Base-by-base conservation (phyloP, 441 rosid genomes). In the Pelargonium australe region DNA sequence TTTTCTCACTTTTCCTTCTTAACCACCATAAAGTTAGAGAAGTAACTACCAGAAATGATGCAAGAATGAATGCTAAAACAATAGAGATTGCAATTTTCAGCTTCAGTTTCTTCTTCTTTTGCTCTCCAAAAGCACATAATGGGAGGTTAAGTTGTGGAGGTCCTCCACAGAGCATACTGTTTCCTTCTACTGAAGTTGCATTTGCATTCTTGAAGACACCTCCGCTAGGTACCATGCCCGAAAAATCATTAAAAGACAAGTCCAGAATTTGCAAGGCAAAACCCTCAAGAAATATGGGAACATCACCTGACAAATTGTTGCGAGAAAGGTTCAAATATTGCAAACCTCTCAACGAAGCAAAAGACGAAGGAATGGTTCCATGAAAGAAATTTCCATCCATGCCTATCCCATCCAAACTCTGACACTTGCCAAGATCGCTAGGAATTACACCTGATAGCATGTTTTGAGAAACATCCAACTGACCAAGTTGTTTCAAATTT, bases 111-210 rank as follows among this genome's bases (percentile, higher is more conserved):
- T 16, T 31, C 25, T 60, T 49, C 44, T 68, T 23, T 41, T 8
- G 28, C 49, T 68, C 31, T 44, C 41, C 53, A 47, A 47, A 31
- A 31, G 37, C 37, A 31, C 37, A 31, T 31, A 31, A 0, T 31
- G 37, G 37, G 37, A 23, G 17, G 28, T 34, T 68, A 7, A 63
- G 44, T n/a, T 10, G 16, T 2, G 66, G 34, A 10, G 66, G 57
- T 1, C 84, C 79, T 13, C 81, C 84, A 58, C 81, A 80, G 8
- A 77, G 71, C 69, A 41, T 58, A 25, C 16, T 19, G 40, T 78
- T 75, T 41, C 72, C 81, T 2, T 16, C 2, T 0, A 77, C 8
- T 0, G 69, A 72, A 7, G 73, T 5, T 10, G 65, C 68, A 62
- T 66, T 77, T 14, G 69, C 65, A 73, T 77, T 77, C 40, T 11